These are phyloP conservation scores for Fusarium aywerte DNA, from an alignment of 2,329 filamentous ascomycete species.

Conservation along the genomic window DNA sequence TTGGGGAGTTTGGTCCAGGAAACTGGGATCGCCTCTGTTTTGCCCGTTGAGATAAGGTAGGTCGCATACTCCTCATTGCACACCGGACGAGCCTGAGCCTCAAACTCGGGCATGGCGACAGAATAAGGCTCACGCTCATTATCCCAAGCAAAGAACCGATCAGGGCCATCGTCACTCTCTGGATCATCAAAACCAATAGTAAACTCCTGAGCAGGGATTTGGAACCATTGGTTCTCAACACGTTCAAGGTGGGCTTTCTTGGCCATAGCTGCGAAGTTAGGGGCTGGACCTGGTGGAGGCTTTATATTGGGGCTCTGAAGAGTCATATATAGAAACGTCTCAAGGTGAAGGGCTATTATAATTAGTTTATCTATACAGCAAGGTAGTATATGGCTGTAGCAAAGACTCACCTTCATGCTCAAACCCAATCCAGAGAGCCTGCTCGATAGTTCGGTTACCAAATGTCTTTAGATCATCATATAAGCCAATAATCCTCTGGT, in stretches of 20 bases:
- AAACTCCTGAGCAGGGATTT: neutral
- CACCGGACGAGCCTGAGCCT: slow-evolving; percentile 21
- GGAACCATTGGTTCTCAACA: slow-evolving; percentile 5
- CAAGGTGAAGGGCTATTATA: slow-evolving; percentile 16
- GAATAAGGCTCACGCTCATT: slow-evolving; percentile 30
- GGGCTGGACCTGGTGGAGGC: neutral
- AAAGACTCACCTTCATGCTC: slow-evolving; percentile 20
- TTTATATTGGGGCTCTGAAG: slow-evolving; percentile 16
- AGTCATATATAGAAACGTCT: slow-evolving; percentile 35
- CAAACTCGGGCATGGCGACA: neutral
- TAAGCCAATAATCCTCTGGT: slow-evolving; percentile 5
- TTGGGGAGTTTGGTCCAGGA: neutral
- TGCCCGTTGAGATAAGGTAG: slow-evolving; percentile 8
- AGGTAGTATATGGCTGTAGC: too few relatives aligned
- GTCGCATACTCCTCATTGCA: slow-evolving; percentile 25
- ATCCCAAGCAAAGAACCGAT: slow-evolving; percentile 34
- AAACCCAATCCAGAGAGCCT: slow-evolving; percentile 33
- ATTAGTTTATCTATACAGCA: too few relatives aligned
- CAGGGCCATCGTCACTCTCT: slow-evolving; percentile 8
- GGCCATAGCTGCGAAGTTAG: slow-evolving; percentile 20
- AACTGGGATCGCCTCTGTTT: neutral
- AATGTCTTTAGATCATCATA: neutral
- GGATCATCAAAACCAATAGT: slow-evolving; percentile 17
- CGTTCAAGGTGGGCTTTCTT: slow-evolving; percentile 20
- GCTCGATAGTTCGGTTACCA: slow-evolving; percentile 6